Conservation (phyloP, 2,329 filamentous ascomycete species). For the Aspergillus quadricinctus region DNA sequence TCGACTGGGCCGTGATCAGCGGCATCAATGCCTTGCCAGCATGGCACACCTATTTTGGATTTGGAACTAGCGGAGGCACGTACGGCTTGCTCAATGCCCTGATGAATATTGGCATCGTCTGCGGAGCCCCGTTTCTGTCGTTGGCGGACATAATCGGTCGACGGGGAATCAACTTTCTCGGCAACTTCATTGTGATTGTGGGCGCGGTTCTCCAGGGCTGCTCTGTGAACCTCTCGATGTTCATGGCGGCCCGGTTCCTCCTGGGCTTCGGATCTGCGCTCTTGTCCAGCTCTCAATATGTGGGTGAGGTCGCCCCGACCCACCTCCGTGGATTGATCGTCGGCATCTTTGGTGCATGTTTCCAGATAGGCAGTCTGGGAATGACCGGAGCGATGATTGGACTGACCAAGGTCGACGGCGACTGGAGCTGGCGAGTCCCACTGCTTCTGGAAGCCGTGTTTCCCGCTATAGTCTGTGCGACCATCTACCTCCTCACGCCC, state of each 20-base stretch:
- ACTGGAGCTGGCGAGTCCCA: slow-evolving; percentile 38
- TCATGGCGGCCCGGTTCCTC: slow-evolving; percentile 38
- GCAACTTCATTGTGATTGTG: slow-evolving; percentile 44
- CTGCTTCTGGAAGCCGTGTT: slow-evolving; percentile 47
- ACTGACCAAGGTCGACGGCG: slow-evolving; percentile 33
- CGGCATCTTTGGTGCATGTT: slow-evolving; percentile 46
- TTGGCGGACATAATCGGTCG: slow-evolving; percentile 51
- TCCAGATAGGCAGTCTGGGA: slow-evolving; percentile 42
- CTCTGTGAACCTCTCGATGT: slow-evolving; percentile 24
- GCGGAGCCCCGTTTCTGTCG: slow-evolving; percentile 48
- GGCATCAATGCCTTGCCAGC: slow-evolving; percentile 42
- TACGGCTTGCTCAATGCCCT: slow-evolving; percentile 45
- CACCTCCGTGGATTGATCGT: slow-evolving; percentile 43
- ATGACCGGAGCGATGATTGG: slow-evolving; percentile 45
- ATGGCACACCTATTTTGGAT: slow-evolving; percentile 45
- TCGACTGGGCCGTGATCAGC: slow-evolving; percentile 49
- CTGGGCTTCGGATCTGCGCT: slow-evolving; percentile 36
- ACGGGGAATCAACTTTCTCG: slow-evolving; percentile 47
- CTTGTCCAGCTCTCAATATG: slow-evolving; percentile 38
- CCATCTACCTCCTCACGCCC: slow-evolving; percentile 40
- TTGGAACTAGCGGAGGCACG: slow-evolving; percentile 37
- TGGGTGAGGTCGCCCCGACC: slow-evolving; percentile 33
- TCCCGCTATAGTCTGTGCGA: slow-evolving; percentile 43
- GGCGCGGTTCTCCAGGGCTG: slow-evolving; percentile 39
- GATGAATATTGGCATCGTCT: slow-evolving; percentile 46